These are phyloP conservation scores for Barnettozyma hawaiiensis DNA, from an alignment of 1,139 yeast genomes.

Conservation along the genomic window DNA sequence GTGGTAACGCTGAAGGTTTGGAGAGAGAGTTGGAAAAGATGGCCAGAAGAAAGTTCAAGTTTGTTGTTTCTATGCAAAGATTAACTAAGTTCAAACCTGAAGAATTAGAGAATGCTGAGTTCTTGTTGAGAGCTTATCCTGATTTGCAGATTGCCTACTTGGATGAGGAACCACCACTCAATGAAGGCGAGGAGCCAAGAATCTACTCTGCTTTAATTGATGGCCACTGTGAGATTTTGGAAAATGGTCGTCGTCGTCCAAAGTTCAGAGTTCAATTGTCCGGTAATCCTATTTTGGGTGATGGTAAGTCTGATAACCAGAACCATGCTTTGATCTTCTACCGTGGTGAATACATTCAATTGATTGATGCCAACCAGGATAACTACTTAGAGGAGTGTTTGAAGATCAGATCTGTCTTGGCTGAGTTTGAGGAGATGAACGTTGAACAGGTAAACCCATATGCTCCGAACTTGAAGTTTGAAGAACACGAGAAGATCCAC, in stretches of 20 bases:
- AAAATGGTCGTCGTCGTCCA: constrained; percentile 98
- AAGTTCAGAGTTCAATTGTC: constrained; percentile 95
- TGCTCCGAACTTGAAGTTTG: constrained; percentile 49
- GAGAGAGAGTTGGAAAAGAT: constrained; percentile 96
- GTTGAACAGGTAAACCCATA: constrained; percentile 81
- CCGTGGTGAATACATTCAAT: constrained; percentile 97
- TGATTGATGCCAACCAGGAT: constrained; percentile 98
- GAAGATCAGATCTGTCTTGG: constrained; percentile 94
- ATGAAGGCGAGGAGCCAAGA: constrained; percentile 97
- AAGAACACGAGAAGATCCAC: constrained; percentile 41
- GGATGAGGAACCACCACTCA: constrained; percentile 86
- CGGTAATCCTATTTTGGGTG: constrained; percentile 98
- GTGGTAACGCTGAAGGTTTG: constrained; percentile 93
- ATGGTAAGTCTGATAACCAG: constrained; percentile 99
- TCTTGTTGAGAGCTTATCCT: constrained; percentile 96
- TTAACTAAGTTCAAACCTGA: constrained; percentile 94
- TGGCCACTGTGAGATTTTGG: constrained; percentile 97
- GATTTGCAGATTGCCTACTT: constrained; percentile 97
- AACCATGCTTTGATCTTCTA: constrained; percentile 94
- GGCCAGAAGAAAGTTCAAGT: constrained; percentile 99
- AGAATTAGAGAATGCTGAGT: constrained; percentile 97
- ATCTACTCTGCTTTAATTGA: constrained; percentile 94
- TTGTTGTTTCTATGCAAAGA: constrained; percentile 97
- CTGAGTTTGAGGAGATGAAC: constrained; percentile 95
- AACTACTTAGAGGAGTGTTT: constrained; percentile 97